phyloP scores from a whole-genome alignment of 2,329 filamentous ascomycete genomes.

The Tolypocladium pustulatum region DNA sequence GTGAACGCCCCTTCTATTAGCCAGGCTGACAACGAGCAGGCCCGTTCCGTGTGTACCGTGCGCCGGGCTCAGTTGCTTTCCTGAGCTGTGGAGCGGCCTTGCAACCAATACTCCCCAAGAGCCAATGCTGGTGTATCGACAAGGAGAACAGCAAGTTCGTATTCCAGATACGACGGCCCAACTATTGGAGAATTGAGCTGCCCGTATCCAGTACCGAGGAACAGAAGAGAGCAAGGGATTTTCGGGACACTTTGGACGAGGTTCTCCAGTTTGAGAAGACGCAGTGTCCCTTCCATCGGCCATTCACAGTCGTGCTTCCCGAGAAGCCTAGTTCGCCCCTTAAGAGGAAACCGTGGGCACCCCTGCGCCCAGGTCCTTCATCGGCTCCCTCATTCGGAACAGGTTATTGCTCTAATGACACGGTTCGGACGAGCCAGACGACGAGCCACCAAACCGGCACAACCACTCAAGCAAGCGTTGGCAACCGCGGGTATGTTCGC shows the following conservation, averaged over 20 bases:
- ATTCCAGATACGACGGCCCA: constrained; percentile 71
- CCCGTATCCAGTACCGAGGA: constrained; percentile 43
- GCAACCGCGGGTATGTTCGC: not conserved
- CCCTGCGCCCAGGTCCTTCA: constrained; percentile 14
- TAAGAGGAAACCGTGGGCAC: constrained; percentile 60
- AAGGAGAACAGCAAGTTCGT: constrained; percentile 72
- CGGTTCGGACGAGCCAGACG: not conserved
- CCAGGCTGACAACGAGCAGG: constrained; percentile 31
- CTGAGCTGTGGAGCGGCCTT: constrained; percentile 75
- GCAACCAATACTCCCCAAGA: constrained; percentile 79
- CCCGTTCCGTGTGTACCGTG: constrained; percentile 71
- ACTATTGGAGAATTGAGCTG: constrained; percentile 86
- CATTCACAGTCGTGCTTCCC: constrained; percentile 65
- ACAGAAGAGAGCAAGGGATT: constrained; percentile 48
- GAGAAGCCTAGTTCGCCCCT: constrained; percentile 54
- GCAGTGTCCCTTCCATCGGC: constrained; percentile 70
- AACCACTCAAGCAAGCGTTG: not conserved
- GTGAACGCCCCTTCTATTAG: not conserved
- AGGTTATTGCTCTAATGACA: not conserved
- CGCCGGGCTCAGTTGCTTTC: constrained; percentile 78
- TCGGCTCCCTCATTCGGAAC: not conserved
- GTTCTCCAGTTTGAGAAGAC: constrained; percentile 83
- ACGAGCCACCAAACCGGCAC: not conserved
- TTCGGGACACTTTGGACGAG: constrained; percentile 60
- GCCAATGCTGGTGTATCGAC: constrained; percentile 90